phyloP scores from a whole-genome alignment of 805 yeast species.

The Nakazawaea peltata region DNA sequence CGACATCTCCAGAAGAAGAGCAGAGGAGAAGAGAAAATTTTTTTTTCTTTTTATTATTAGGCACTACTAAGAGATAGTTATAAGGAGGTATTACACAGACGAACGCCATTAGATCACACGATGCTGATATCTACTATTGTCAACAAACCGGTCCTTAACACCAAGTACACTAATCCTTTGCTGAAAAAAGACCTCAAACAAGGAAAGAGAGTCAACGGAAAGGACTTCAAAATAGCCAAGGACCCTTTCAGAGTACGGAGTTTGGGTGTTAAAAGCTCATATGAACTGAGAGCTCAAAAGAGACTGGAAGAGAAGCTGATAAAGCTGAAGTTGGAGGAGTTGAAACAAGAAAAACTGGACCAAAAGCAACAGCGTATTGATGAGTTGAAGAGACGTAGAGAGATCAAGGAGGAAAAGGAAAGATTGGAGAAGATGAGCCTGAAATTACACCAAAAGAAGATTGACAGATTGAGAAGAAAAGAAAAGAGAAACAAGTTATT shows the following conservation, averaged over 20 bases:
- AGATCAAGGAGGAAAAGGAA: constrained; percentile 80
- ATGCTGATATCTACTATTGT: constrained; percentile 6
- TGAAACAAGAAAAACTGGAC: constrained; percentile 72
- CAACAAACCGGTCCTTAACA: constrained; percentile 4
- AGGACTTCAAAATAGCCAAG: constrained; percentile 64
- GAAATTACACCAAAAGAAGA: constrained; percentile 87
- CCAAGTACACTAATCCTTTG: constrained; percentile 11
- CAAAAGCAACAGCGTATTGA: constrained; percentile 45
- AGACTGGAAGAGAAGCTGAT: constrained; percentile 56
- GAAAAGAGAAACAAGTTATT: constrained; percentile 93
- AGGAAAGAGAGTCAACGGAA: constrained; percentile 54
- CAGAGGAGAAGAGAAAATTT: no score
- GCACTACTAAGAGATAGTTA: no score
- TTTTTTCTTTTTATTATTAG: no score
- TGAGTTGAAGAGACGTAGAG: constrained; percentile 64
- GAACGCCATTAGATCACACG: neutral
- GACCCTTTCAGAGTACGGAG: constrained; percentile 60
- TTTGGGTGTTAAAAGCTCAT: constrained; percentile 51
- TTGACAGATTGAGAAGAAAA: constrained; percentile 80
- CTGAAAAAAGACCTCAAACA: constrained; percentile 16
- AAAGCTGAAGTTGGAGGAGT: constrained; percentile 59
- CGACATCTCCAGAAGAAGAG: no score
- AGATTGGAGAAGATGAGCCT: constrained; percentile 75
- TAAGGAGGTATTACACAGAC: no score
- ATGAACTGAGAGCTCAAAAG: constrained; percentile 62